A percentile compares a stretch with the other conserved stretches of the same genome.
These are phyloP conservation scores for Discostella stelligeroides DNA, from an alignment of 108 stramenopile species.

Conservation along the genomic window DNA sequence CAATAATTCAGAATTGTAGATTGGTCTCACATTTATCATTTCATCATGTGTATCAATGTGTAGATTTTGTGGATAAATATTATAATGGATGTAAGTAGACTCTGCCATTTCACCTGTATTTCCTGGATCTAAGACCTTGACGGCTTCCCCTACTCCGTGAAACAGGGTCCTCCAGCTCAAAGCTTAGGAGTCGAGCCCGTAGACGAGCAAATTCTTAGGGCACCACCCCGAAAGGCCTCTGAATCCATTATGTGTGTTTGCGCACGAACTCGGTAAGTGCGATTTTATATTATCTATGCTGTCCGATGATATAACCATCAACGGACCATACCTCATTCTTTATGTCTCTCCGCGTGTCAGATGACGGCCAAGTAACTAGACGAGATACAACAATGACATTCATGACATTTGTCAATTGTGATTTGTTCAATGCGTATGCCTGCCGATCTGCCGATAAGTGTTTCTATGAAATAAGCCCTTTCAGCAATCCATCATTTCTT, in stretches of 20 bases:
- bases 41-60: neutral
- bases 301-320: neutral
- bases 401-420: conserved; percentile 96
- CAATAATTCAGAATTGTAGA: no score
- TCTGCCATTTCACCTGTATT: conserved; percentile 21
- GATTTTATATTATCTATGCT: neutral
- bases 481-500: conserved; percentile 1
- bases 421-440: conserved; percentile 95
- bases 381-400: conserved; percentile 98
- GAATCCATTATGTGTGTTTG: conserved; percentile 89
- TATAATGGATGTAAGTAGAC: conserved; percentile 99
- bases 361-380: conserved; percentile 77
- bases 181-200: conserved; percentile 93
- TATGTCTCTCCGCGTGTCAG: conserved; percentile 22
- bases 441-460: conserved; percentile 85
- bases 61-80: conserved; percentile 98
- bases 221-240: conserved; percentile 86
- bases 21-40: neutral
- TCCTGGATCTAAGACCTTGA: conserved; percentile 33
- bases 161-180: conserved; percentile 88
- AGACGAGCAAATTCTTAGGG: conserved; percentile 77
- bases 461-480: conserved; percentile 81
- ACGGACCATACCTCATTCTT: neutral
- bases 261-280: conserved; percentile 66
- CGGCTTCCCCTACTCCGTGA: conserved; percentile 49